A percentile compares a stretch with the other conserved stretches of the same genome.
Conservation (phyloP, 2,329 filamentous ascomycete genomes). For the Knoxdaviesia proteae region DNA sequence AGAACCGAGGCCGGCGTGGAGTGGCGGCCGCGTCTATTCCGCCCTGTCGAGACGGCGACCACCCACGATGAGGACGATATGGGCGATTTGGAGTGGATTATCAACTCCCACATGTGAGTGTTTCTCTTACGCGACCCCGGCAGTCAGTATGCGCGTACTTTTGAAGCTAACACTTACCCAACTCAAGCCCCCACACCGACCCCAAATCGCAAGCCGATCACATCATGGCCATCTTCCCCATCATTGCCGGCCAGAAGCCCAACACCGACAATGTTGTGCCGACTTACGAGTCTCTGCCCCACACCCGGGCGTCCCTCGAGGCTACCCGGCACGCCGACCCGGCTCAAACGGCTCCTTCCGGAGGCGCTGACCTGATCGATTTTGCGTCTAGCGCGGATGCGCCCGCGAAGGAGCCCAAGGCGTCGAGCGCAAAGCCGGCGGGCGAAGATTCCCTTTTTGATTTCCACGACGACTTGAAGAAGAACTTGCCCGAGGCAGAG, state of each 20-base stretch:
- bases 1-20: slow-evolving; percentile 60
- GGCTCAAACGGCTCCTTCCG: no score
- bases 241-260: slow-evolving; percentile 54
- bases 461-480: slow-evolving; percentile 33
- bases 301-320: no score
- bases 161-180: neutral
- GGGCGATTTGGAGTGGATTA: slow-evolving; percentile 86
- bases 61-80: slow-evolving; percentile 59
- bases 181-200: slow-evolving; percentile 10
- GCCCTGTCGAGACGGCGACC: slow-evolving; percentile 47
- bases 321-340: no score
- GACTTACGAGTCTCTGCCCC: no score
- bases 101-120: slow-evolving; percentile 65
- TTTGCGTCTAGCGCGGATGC: slow-evolving; percentile 14
- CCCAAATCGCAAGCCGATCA: slow-evolving; percentile 57
- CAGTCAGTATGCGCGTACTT: no score
- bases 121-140: no score
- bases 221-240: slow-evolving; percentile 68
- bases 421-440: slow-evolving; percentile 23
- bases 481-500: slow-evolving; percentile 18
- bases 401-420: neutral
- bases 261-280: slow-evolving; percentile 21
- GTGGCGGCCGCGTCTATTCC: slow-evolving; percentile 78
- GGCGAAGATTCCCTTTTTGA: slow-evolving; percentile 30
- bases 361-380: slow-evolving; percentile 25